Evolutionary conservation across 495 filamentous ascomycete species (phyloP).

Genomic region (Chlorociboria aeruginascens): DNA sequence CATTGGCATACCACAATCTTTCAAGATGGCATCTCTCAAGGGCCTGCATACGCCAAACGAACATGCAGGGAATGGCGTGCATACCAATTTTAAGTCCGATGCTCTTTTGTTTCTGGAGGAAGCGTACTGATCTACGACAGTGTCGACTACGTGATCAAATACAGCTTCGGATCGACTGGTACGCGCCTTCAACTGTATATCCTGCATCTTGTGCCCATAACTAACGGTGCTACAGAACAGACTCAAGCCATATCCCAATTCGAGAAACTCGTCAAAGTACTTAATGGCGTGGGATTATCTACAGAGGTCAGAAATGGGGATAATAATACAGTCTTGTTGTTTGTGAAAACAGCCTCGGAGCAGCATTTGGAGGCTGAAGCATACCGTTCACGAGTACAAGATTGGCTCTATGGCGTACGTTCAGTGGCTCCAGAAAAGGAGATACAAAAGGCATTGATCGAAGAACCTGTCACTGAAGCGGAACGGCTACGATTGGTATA

Average conservation of each 20-base stretch:
- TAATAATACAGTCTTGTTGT: constrained; percentile 66
- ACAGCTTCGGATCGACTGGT: constrained; percentile 57
- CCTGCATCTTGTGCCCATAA: neutral
- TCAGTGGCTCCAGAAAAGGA: constrained; percentile 66
- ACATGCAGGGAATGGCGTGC: constrained; percentile 6
- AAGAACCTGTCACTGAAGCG: constrained; percentile 69
- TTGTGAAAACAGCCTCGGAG: constrained; percentile 63
- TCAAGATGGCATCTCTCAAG: constrained; percentile 5
- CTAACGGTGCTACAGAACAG: constrained; percentile 39
- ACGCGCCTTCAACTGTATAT: neutral
- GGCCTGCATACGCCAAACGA: constrained; percentile 10
- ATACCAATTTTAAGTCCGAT: constrained; percentile 19
- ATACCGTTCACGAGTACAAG: constrained; percentile 69
- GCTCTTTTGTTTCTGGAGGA: neutral
- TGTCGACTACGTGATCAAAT: constrained; percentile 90
- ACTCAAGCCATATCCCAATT: constrained; percentile 59
- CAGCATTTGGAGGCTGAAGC: constrained; percentile 48
- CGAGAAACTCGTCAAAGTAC: constrained; percentile 55
- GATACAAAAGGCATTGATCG: constrained; percentile 45
- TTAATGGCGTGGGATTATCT: constrained; percentile 64
- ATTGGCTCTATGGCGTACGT: constrained; percentile 91
- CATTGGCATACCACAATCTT: neutral
- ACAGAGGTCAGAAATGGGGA: constrained; percentile 78
- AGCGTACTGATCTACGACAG: constrained; percentile 18
- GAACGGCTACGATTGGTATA: constrained; percentile 80